These are phyloP conservation scores for Backusella luteola DNA, from an alignment of 192 early-diverging fungal species.

Conservation along the genomic window DNA sequence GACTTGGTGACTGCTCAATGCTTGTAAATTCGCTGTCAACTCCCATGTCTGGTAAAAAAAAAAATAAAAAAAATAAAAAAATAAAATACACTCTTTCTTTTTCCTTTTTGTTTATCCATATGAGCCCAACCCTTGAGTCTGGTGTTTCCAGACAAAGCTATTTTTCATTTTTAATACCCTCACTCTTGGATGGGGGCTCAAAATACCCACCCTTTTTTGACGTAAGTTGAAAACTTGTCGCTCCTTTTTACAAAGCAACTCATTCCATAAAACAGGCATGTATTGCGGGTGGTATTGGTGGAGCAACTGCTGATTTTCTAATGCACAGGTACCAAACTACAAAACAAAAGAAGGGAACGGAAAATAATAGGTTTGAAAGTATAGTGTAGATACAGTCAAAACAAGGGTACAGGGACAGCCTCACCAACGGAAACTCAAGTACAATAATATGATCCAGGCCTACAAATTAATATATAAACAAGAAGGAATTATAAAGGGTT, in stretches of 20 bases:
- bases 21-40: background rate
- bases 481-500: constrained; percentile 50
- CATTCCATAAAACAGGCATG: constrained; percentile 30
- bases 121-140: background rate
- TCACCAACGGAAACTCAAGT: constrained; percentile 41
- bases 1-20: too few relatives aligned
- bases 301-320: constrained; percentile 49
- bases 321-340: constrained; percentile 51
- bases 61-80: background rate
- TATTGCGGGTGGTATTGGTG: constrained; percentile 53
- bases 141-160: background rate
- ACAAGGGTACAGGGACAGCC: constrained; percentile 58
- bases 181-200: background rate
- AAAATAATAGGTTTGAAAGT: background rate
- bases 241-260: background rate
- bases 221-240: constrained; percentile 10
- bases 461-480: constrained; percentile 52
- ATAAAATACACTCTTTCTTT: background rate
- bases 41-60: background rate
- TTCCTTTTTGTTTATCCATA: background rate
- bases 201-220: constrained; percentile 34
- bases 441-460: constrained; percentile 57
- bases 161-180: background rate
- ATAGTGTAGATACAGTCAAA: constrained; percentile 53
- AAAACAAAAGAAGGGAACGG: background rate